phyloP scores from a whole-genome alignment of 495 filamentous ascomycete genomes.

The Trichodelitschia bisporula region DNA sequence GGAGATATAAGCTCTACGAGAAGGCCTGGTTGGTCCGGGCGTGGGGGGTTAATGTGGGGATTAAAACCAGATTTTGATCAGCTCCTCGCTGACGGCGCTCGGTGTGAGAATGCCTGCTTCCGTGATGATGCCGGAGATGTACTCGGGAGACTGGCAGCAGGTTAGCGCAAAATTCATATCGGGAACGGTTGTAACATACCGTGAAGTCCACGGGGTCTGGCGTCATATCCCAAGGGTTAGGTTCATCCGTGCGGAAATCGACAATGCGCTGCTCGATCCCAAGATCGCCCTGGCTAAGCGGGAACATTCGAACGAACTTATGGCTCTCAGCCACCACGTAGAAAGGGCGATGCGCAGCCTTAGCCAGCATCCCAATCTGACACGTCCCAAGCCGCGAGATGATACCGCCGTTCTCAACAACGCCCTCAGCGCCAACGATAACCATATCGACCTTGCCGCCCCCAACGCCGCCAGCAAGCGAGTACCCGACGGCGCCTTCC shows the following conservation, averaged over 20 bases:
- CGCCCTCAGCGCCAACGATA: constrained; percentile 81
- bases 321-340: constrained; percentile 89
- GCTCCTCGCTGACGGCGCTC: constrained; percentile 49
- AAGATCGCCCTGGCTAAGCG: constrained; percentile 52
- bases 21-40: no score
- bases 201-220: constrained; percentile 63
- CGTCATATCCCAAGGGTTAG: not conserved
- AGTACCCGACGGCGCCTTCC: constrained; percentile 58
- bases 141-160: constrained; percentile 35
- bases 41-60: no score
- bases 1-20: no score
- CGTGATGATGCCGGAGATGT: constrained; percentile 60
- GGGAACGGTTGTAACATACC: constrained; percentile 14
- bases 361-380: constrained; percentile 66
- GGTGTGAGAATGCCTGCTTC: constrained; percentile 52
- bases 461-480: no score
- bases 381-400: constrained; percentile 78
- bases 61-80: constrained; percentile 61
- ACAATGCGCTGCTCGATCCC: constrained; percentile 52
- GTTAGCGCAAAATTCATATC: constrained; percentile 1
- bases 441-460: constrained; percentile 57
- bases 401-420: constrained; percentile 82
- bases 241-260: constrained; percentile 24
- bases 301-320: constrained; percentile 72
- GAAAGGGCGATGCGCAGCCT: constrained; percentile 52